phyloP scores from a whole-genome alignment of 805 yeast genomes.

The Saturnispora sanitii region DNA sequence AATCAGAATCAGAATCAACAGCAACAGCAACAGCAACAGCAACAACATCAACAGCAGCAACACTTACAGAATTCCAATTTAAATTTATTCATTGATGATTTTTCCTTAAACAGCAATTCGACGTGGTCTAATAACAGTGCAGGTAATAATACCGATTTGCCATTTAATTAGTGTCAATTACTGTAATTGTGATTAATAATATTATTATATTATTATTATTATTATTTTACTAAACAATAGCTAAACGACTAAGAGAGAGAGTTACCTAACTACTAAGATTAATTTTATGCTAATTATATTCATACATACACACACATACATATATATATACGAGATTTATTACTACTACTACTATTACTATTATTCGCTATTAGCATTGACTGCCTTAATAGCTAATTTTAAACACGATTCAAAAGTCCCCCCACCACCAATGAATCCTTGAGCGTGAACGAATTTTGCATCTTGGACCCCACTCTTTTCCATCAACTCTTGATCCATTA shows the following conservation, averaged over 20 bases:
- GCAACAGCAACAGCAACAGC: background rate
- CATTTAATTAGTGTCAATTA: background rate
- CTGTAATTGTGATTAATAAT: background rate
- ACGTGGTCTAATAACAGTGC: slow-evolving; percentile 8
- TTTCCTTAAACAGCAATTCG: slow-evolving; percentile 3
- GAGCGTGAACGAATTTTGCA: slow-evolving; percentile 85
- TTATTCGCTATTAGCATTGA: slow-evolving; percentile 3
- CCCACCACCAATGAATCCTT: slow-evolving; percentile 95
- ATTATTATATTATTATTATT: background rate
- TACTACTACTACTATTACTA: no score
- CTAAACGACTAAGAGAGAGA: no score
- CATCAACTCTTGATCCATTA: slow-evolving; percentile 73
- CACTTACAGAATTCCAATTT: background rate
- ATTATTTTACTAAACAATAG: background rate
- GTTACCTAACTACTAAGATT: background rate
- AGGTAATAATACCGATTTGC: slow-evolving; percentile 1
- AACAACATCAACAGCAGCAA: slow-evolving; percentile 4
- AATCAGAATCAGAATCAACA: background rate
- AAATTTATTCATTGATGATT: slow-evolving; percentile 4
- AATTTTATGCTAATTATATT: background rate
- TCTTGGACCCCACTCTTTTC: slow-evolving; percentile 65
- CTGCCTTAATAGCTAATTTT: slow-evolving; percentile 10
- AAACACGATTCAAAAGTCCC: slow-evolving; percentile 51
- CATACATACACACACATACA: background rate
- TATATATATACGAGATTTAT: background rate